Evolutionary conservation across 495 filamentous ascomycete species (phyloP), one percentile per base, ranked within the genome.

Genomic region (Neurospora sp.): DNA sequence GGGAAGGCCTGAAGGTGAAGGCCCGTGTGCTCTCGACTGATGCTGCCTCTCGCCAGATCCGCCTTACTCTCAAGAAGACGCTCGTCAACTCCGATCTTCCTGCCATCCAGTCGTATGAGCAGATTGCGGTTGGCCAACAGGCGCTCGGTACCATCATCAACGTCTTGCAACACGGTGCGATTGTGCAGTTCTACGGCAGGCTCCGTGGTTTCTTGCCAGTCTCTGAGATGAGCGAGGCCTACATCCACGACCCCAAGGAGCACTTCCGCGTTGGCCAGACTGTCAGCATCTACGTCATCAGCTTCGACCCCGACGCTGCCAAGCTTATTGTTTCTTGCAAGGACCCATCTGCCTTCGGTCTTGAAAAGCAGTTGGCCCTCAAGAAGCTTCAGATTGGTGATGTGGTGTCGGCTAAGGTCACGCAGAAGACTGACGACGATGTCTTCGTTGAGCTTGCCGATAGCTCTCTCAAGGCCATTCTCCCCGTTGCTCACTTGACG

Each of bases 221-320:
- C 3, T 91, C 92, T 3, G 95, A 99, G 79, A 98, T 99, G 96
- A 97, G 94, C 79, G 96, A 98, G 78, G 92, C 94, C 16, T 98
- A 90, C 80, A 97, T 99, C 75, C 88, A 91, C 76, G 92, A 97
- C 77, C 93, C 94, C 8, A 88, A 86, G 59, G 88, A 96, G 76
- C 94, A 99, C 79, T 99, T 99, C 82, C 88, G 91, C 40, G 82
- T 88, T 9, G 96, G 96, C 2, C 96, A 99, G 79, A 94, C 96
- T 20, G 91, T 99, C 74, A 97, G 88, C 81, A 91, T 97, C 40
- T 90, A 92, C 75, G 89, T 96, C 27, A 75, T 96, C 53, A 91
- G 90, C 74, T 90, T 98, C 42, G 91, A 97, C 81, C 81, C 88
- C 1, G 86, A 90, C 69, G 87, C 87, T 46, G 83, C 85, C 73